Conservation (phyloP, 495 filamentous ascomycete species). For the Sphaerosporella brunnea region DNA sequence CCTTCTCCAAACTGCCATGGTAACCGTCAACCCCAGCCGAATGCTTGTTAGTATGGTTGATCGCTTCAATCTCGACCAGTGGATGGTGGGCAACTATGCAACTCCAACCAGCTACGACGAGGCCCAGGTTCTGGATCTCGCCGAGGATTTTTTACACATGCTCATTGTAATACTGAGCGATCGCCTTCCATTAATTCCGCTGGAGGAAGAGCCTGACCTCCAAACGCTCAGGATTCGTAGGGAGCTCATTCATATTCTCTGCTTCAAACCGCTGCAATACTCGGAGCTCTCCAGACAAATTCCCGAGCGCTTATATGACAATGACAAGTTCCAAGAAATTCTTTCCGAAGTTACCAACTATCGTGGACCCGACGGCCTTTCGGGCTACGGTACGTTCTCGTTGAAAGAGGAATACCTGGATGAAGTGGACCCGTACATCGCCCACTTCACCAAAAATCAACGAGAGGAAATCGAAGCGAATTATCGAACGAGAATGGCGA, state of each 20-base stretch:
- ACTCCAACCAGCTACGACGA: slow-evolving; percentile 58
- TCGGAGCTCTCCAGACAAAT: slow-evolving; percentile 69
- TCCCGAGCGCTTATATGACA: slow-evolving; percentile 69
- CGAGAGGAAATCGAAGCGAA: slow-evolving; percentile 85
- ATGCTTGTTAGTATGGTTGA: slow-evolving; percentile 83
- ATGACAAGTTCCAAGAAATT: slow-evolving; percentile 57
- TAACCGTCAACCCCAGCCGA: slow-evolving; percentile 64
- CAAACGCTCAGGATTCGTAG: slow-evolving; percentile 57
- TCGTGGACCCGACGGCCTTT: slow-evolving; percentile 74
- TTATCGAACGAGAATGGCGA: slow-evolving; percentile 69
- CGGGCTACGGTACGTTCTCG: slow-evolving; percentile 84
- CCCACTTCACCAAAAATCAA: slow-evolving; percentile 91
- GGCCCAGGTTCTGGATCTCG: slow-evolving; percentile 68
- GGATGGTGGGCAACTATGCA: slow-evolving; percentile 68
- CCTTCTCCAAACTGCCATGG: slow-evolving; percentile 75
- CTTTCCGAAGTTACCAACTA: slow-evolving; percentile 80
- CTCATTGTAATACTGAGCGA: slow-evolving; percentile 83
- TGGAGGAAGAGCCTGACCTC: slow-evolving; percentile 45
- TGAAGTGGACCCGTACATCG: slow-evolving; percentile 81
- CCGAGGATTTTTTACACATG: slow-evolving; percentile 89
- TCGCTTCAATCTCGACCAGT: slow-evolving; percentile 73
- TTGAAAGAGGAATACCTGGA: slow-evolving; percentile 69
- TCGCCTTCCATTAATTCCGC: slow-evolving; percentile 56
- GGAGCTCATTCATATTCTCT: slow-evolving; percentile 84
- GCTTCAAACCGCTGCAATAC: slow-evolving; percentile 88